Percentiles rank a stretch among this genome's conserved stretches.
Evolutionary conservation across 257 asterid species (phyloP).

Genomic region (Solanum appendiculatum): DNA sequence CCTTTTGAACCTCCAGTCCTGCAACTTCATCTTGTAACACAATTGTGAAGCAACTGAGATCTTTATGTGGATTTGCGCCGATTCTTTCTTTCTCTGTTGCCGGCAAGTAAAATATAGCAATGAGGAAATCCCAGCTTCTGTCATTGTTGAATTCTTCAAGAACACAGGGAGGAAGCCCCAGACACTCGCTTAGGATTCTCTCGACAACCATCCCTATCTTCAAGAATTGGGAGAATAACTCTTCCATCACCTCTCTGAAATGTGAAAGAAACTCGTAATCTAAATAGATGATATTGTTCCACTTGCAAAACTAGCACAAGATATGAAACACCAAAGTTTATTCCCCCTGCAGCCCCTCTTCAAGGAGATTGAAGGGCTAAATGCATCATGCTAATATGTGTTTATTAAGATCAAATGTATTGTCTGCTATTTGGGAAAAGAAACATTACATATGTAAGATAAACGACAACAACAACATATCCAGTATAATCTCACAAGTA

Average conservation of each 20-base stretch:
- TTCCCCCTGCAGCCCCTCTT: background rate
- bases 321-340: background rate
- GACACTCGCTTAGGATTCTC: slow-evolving; percentile 42
- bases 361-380: background rate
- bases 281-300: background rate
- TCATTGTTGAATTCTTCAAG: slow-evolving; percentile 38
- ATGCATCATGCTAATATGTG: background rate
- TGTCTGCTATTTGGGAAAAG: background rate
- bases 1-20: slow-evolving; percentile 35
- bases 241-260: slow-evolving; percentile 35
- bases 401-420: background rate
- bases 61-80: slow-evolving; percentile 35
- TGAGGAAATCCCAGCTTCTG: slow-evolving; percentile 52
- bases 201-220: slow-evolving; percentile 26
- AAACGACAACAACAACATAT: background rate
- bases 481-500: background rate
- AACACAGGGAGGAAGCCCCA: slow-evolving; percentile 36
- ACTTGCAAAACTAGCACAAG: background rate
- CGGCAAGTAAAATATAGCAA: slow-evolving; percentile 33
- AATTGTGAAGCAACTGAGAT: slow-evolving; percentile 32
- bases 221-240: slow-evolving; percentile 26
- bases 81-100: slow-evolving; percentile 26
- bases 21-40: slow-evolving; percentile 47
- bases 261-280: background rate
- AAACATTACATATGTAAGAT: background rate